Conservation (phyloP, 73 alveolate genomes). For the Paramecium sonneborni region DNA sequence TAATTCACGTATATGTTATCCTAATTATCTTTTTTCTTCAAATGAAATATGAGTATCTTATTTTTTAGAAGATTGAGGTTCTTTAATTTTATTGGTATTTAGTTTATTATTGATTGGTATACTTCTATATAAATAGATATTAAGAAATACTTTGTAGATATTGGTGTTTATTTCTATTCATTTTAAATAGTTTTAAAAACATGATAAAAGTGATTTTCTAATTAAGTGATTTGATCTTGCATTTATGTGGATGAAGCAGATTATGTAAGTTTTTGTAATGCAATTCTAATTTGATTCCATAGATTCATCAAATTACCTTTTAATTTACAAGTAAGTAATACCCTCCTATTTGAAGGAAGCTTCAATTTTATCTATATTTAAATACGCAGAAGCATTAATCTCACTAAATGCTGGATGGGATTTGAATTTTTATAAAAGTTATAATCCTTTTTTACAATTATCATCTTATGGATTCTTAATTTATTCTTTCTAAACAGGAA, state of each 20-base stretch:
- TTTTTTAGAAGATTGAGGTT: background rate
- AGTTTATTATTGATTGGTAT: background rate
- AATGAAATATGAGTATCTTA: slow-evolving; percentile 51
- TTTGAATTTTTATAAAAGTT: background rate
- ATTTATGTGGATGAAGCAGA: background rate
- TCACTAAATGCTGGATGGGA: slow-evolving; percentile 29
- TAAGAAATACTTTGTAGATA: background rate
- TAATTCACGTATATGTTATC: slow-evolving; percentile 51
- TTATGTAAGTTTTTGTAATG: background rate
- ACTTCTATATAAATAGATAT: background rate
- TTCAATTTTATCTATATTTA: slow-evolving; percentile 22
- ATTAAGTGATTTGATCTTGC: background rate
- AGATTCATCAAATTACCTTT: slow-evolving; percentile 5
- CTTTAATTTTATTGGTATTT: background rate
- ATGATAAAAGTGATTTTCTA: background rate
- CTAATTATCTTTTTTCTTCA: slow-evolving; percentile 56
- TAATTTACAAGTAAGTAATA: slow-evolving; percentile 36
- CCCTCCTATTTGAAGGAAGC: slow-evolving; percentile 37
- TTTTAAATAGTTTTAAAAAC: background rate
- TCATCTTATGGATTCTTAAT: background rate
- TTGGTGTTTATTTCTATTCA: background rate
- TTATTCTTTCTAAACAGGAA: background rate
- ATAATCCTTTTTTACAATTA: background rate
- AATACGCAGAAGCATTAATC: slow-evolving; percentile 10
- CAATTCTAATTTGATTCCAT: slow-evolving; percentile 10